Evolutionary conservation across 2,329 filamentous ascomycete genomes (phyloP).

Genomic region (Ilyonectria sp.): DNA sequence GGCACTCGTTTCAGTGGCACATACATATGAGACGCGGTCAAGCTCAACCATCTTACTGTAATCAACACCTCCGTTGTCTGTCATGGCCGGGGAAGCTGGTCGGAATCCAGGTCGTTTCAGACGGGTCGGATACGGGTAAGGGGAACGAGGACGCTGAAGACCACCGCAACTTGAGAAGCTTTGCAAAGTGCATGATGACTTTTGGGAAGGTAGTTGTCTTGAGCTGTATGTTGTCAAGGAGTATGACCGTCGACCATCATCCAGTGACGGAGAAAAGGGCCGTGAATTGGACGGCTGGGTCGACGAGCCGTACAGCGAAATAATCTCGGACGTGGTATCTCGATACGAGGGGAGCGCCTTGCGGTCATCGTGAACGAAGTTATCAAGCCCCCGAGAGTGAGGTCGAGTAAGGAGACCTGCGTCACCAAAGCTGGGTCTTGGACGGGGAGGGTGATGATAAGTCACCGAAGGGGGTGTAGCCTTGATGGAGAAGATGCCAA

Average conservation of each 20-base stretch:
- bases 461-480: slow-evolving; percentile 49
- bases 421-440: slow-evolving; percentile 51
- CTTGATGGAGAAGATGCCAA: slow-evolving; percentile 71
- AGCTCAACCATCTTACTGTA: slow-evolving; percentile 67
- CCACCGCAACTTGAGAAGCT: slow-evolving; percentile 60
- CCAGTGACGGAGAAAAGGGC: slow-evolving; percentile 59
- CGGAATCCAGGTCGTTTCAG: slow-evolving; percentile 68
- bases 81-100: slow-evolving; percentile 65
- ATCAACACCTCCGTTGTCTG: slow-evolving; percentile 63
- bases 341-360: slow-evolving; percentile 64
- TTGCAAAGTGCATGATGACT: slow-evolving; percentile 64
- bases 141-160: slow-evolving; percentile 69
- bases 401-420: slow-evolving; percentile 46
- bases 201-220: slow-evolving; percentile 61
- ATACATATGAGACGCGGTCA: slow-evolving; percentile 63
- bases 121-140: slow-evolving; percentile 72
- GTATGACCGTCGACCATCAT: slow-evolving; percentile 66
- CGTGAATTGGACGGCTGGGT: slow-evolving; percentile 62
- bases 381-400: slow-evolving; percentile 50
- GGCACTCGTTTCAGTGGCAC: slow-evolving; percentile 36
- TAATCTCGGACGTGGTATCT: slow-evolving; percentile 68
- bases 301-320: slow-evolving; percentile 70
- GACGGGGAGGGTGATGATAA: slow-evolving; percentile 48
- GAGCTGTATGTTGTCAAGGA: slow-evolving; percentile 70
- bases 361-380: slow-evolving; percentile 58